Base-by-base conservation (phyloP, 495 filamentous ascomycete genomes). In the Penicillium atrosanguineum region DNA sequence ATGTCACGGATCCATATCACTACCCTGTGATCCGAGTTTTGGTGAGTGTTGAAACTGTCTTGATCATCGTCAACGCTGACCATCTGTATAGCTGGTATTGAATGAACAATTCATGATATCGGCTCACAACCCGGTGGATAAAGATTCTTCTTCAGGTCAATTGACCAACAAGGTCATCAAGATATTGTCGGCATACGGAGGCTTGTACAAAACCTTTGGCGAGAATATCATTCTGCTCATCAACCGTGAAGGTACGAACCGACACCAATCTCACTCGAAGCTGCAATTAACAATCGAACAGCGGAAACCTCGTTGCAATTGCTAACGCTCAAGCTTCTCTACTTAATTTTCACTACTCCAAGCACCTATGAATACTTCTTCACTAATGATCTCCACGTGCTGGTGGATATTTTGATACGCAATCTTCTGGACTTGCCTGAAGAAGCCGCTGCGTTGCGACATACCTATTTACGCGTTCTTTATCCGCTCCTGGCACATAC, bases 71-170 rank as follows among this genome's bases (percentile, higher is more conserved):
- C 25, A 15, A 15, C 37, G 44, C 60, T 64, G 23, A 63, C 54
- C 7, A 28, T 37, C 42, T 46, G 25, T 46, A 25, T 64, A 97
- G 91, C 82, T 98, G 59, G 91, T 98, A 42, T 73, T 98, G 57
- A 98, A 97, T 69, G 94, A 98, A 64, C 94, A 98, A 70, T 98
- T 96, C 73, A 95, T 98, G 90, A 88, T 97, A 40, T 75, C 71
- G 14, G 79, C 81, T 26, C 78, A 82, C 39, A 75, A 84, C 38
- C 79, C 85, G 8, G 65, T 68, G 15, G 68, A 70, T 37, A 67
- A 67, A 46, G 62, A 59, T 41, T 62, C 63, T 5, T 59, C 71
- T 7, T 60, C 71, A 4, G 70, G 70, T 31, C 77, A 76, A n/a
- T 71, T 91, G 54, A 97, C 94, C 12, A 98, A 98, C 68, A 87